Base-by-base conservation (phyloP, 2,329 filamentous ascomycete species). In the Xylaria sp. region DNA sequence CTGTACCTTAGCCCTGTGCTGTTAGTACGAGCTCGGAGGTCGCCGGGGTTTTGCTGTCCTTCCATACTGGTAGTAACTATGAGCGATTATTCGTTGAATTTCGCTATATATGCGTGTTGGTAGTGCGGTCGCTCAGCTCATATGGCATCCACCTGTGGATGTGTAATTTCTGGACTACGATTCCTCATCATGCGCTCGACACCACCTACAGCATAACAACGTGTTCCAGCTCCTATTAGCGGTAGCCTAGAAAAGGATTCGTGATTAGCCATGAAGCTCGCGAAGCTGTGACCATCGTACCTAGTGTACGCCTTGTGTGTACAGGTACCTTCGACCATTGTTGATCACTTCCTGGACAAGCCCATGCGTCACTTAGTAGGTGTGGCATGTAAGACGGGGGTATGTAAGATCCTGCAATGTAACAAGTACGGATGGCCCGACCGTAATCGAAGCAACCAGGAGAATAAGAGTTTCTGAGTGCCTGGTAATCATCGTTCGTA, bases 341-440 rank as follows among this genome's bases (percentile, higher is more conserved):
- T 46, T 29, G 38, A 52, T 58, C 55, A 52, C 47, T 58, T 35
- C 47, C 55, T 21, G 21, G 27, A 15, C 27, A 27, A 44, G 52
- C 17, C 25, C n/a, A 31, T 5, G 15, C 31, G 35, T 10, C 19
- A 9, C 25, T n/a, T 33, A 21, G 29, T 19, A 47, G n/a, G 31
- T 29, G 37, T 37, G 48, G 35, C 27, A 23, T 47, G 47, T 25
- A 51, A 37, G 33, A 51, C 21, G 47, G 47, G 33, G 47, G 31
- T 23, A 54, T 31, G 19, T 37, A 40, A 44, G 56, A 55, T 55
- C 53, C 53, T 47, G 21, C 47, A 55, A 31, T 44, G 35, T 17
- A 43, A 44, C 57, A 35, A 21, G 19, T 15, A 19, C 33, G 33
- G 31, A 55, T 54, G 33, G 38, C 29, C 52, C 52, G 52, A 46